Conservation (phyloP, 1,284 basidiomycete genomes). For the Schizopora paradoxa region DNA sequence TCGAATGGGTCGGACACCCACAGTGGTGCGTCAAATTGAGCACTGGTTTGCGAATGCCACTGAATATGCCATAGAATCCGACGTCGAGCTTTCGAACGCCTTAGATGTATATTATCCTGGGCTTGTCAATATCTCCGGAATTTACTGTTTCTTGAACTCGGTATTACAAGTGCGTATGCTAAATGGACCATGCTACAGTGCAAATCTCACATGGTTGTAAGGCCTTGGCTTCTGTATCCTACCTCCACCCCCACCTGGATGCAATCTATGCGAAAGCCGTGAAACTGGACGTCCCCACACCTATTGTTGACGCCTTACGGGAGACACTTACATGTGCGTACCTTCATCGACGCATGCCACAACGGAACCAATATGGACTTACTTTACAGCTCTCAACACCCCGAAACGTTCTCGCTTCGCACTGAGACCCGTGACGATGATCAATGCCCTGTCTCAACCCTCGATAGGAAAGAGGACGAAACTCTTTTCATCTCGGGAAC, state of each 20-base stretch:
- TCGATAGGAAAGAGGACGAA: constrained; percentile 52
- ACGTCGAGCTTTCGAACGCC: constrained; percentile 16
- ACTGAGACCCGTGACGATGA: constrained; percentile 66
- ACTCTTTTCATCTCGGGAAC: constrained; percentile 79
- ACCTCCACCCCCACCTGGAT: constrained; percentile 71
- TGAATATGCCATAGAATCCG: not conserved
- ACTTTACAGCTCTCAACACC: constrained; percentile 59
- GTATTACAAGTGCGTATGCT: constrained; percentile 68
- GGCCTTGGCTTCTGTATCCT: constrained; percentile 80
- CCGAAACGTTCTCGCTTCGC: constrained; percentile 54
- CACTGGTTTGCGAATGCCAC: not conserved
- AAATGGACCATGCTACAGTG: constrained; percentile 13
- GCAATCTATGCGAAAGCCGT: constrained; percentile 70
- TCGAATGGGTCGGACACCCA: constrained; percentile 1
- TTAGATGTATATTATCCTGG: constrained; percentile 68
- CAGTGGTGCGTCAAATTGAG: not conserved
- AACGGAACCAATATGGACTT: not conserved
- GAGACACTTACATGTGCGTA: constrained; percentile 59
- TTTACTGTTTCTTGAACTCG: constrained; percentile 93
- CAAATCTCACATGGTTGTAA: constrained; percentile 34
- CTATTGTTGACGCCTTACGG: constrained; percentile 75
- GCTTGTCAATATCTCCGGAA: constrained; percentile 89
- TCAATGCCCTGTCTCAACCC: constrained; percentile 59
- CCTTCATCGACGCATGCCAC: not conserved
- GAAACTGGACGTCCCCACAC: constrained; percentile 70